A percentile compares a stretch with the other conserved stretches of the same genome.
phyloP scores from a whole-genome alignment of 2,329 filamentous ascomycete genomes.

The Amphichorda felina region DNA sequence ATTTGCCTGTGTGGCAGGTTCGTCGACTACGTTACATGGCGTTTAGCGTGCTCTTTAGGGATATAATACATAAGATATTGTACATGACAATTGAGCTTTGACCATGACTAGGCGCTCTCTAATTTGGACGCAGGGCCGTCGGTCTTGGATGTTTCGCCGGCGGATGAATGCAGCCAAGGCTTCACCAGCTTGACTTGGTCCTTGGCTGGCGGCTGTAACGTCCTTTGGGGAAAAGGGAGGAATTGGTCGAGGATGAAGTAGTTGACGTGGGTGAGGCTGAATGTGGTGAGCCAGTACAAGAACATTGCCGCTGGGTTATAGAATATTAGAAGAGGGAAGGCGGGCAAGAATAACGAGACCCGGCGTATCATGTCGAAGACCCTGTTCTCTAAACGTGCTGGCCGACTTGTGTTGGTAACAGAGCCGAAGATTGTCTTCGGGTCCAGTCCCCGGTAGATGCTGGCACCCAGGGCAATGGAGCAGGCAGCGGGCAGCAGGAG shows the following conservation, averaged over 20 bases:
- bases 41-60: conserved; percentile 1
- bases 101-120: not conserved
- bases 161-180: not conserved
- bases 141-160: not conserved
- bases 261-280: conserved; percentile 21
- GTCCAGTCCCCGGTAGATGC: conserved; percentile 15
- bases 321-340: conserved; percentile 15
- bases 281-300: conserved; percentile 26
- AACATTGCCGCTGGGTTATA: conserved; percentile 23
- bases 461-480: conserved; percentile 14
- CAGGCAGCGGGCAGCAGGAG: conserved; percentile 30
- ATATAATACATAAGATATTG: conserved; percentile 3
- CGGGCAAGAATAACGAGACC: conserved; percentile 15
- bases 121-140: not conserved
- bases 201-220: not conserved
- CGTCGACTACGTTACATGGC: conserved; percentile 1
- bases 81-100: not conserved
- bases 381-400: not conserved
- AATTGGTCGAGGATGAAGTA: conserved; percentile 14
- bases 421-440: conserved; percentile 11
- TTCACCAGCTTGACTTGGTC: not conserved
- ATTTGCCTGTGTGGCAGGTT: not conserved
- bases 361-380: not conserved
- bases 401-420: not conserved
- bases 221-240: not conserved